Evolutionary conservation across 2,329 filamentous ascomycete species (phyloP).

Genomic region (Stemphylium vesicarium): DNA sequence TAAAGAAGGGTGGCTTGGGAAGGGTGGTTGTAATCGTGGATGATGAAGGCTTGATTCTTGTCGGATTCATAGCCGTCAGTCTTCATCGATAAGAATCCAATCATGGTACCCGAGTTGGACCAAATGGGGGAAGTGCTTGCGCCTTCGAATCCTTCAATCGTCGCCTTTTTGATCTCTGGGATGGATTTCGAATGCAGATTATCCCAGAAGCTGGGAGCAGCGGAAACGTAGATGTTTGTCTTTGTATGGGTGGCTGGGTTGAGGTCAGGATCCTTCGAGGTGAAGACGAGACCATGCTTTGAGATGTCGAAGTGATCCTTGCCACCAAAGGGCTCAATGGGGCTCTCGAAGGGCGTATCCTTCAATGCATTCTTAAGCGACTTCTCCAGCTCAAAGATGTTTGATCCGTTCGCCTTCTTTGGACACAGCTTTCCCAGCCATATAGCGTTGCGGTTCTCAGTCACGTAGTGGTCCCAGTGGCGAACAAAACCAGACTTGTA

Average conservation of each 20-base stretch:
- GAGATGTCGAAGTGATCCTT: slow-evolving; percentile 80
- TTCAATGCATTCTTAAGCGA: slow-evolving; percentile 69
- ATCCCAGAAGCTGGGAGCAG: slow-evolving; percentile 64
- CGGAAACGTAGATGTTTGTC: slow-evolving; percentile 74
- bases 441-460: slow-evolving; percentile 71
- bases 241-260: slow-evolving; percentile 79
- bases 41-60: slow-evolving; percentile 70
- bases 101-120: slow-evolving; percentile 71
- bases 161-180: slow-evolving; percentile 57
- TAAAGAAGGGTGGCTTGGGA: slow-evolving; percentile 65
- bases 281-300: slow-evolving; percentile 70
- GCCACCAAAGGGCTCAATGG: slow-evolving; percentile 79
- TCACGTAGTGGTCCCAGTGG: slow-evolving; percentile 82
- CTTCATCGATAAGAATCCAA: slow-evolving; percentile 82
- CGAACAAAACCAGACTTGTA: slow-evolving; percentile 79
- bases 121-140: slow-evolving; percentile 73
- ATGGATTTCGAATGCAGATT: slow-evolving; percentile 17
- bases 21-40: slow-evolving; percentile 66
- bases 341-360: slow-evolving; percentile 66
- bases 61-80: slow-evolving; percentile 81
- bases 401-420: slow-evolving; percentile 20
- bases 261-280: slow-evolving; percentile 74
- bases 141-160: slow-evolving; percentile 66
- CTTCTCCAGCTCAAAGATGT: not conserved
- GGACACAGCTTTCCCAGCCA: slow-evolving; percentile 69